phyloP scores from a whole-genome alignment of 139 green algal species.

The Marvania coccoides region DNA sequence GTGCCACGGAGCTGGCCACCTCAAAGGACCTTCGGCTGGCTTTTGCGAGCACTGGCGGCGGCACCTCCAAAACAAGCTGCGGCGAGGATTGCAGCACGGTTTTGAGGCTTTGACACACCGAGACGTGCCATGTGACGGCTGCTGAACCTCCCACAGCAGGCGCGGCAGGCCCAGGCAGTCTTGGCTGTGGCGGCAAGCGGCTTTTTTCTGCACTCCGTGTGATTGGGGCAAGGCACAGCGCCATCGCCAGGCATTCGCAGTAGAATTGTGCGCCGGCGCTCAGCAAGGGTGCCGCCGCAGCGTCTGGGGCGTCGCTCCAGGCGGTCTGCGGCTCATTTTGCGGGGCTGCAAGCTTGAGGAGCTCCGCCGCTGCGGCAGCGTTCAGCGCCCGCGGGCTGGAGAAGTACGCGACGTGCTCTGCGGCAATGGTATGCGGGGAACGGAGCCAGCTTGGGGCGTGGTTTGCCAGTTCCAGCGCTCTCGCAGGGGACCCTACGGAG shows the following conservation, averaged over 20 bases:
- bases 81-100: no score
- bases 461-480: not conserved
- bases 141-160: conserved; percentile 3
- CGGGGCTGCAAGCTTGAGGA: not conserved
- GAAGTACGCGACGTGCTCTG: not conserved
- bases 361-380: conserved; percentile 5
- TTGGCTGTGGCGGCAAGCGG: no score
- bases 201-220: no score
- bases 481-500: no score
- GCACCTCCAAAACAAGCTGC: not conserved
- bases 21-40: conserved; percentile 7
- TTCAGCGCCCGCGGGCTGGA: not conserved
- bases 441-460: not conserved
- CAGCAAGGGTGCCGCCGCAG: not conserved
- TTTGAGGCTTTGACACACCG: not conserved
- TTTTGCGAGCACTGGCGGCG: conserved; percentile 2
- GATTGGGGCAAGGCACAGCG: no score
- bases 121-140: no score
- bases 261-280: not conserved
- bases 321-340: not conserved
- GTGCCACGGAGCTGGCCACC: no score
- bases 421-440: not conserved
- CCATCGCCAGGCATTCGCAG: not conserved
- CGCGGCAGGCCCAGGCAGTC: conserved; percentile 3
- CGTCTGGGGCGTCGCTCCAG: not conserved